phyloP scores from a whole-genome alignment of 306 rosid species.

The Medicago arabica region DNA sequence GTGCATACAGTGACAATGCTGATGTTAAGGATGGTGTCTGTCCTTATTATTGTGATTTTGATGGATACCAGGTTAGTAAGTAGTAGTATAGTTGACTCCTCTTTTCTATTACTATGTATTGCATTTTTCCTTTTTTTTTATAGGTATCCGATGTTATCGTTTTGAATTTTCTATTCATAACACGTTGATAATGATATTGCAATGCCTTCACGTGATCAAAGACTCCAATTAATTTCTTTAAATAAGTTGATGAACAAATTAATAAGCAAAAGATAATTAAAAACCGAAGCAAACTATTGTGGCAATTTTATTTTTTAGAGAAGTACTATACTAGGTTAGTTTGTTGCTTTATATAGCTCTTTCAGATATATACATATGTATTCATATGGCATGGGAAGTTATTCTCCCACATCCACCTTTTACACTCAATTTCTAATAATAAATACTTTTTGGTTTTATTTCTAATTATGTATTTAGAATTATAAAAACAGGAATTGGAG shows the following conservation, averaged over 20 bases:
- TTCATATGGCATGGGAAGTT: too few species aligned
- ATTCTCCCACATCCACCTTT: not conserved
- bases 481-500: too few species aligned
- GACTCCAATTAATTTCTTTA: not conserved
- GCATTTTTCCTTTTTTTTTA: constrained; percentile 8
- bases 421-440: not conserved
- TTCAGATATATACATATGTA: too few species aligned
- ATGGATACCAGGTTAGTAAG: constrained; percentile 77
- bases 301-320: too few species aligned
- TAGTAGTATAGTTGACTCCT: not conserved
- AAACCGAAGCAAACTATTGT: not conserved
- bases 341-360: not conserved
- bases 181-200: constrained; percentile 12
- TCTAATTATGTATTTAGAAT: not conserved
- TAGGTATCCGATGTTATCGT: constrained; percentile 3
- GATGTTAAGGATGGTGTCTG: constrained; percentile 71
- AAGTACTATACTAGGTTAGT: not conserved
- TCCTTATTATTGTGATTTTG: constrained; percentile 90
- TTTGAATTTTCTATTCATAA: constrained; percentile 4
- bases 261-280: too few species aligned
- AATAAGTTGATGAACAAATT: not conserved
- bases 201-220: constrained; percentile 20
- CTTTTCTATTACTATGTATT: constrained; percentile 15
- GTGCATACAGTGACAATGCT: constrained; percentile 87
- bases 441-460: too few species aligned